Evolutionary conservation across 2,329 filamentous ascomycete genomes (phyloP).

Genomic region (Aspergillus fumigatiaffinis): DNA sequence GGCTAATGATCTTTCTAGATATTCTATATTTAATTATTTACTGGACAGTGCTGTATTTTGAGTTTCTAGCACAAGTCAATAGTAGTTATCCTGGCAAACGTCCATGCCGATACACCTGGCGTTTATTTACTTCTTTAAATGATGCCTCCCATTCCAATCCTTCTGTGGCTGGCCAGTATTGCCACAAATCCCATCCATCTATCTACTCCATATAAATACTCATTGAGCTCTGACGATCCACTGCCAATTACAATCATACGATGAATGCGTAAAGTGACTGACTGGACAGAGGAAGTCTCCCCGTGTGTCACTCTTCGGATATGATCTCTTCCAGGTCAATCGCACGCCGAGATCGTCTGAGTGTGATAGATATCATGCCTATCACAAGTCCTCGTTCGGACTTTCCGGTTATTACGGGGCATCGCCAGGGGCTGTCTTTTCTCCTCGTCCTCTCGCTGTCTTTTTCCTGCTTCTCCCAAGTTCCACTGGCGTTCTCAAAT

Average conservation of each 20-base stretch:
- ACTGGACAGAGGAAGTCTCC: neutral
- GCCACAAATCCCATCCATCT: neutral
- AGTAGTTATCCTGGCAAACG: too few relatives aligned
- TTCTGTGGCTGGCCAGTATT: neutral
- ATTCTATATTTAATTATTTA: neutral
- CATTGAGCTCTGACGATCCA: neutral
- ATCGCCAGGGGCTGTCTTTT: neutral
- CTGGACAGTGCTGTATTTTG: neutral
- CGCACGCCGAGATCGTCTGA: neutral
- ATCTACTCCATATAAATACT: neutral
- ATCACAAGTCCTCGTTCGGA: neutral
- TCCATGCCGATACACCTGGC: neutral
- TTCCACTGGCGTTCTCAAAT: conserved; percentile 11
- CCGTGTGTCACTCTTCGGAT: neutral
- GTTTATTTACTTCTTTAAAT: neutral
- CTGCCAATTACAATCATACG: neutral
- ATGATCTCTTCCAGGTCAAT: neutral
- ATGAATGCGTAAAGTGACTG: neutral
- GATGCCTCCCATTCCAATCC: neutral
- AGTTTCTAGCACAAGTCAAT: neutral
- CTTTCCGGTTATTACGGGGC: neutral
- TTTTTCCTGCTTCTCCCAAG: neutral
- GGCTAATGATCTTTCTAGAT: neutral
- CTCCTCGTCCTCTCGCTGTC: neutral
- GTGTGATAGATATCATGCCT: neutral